Base-by-base conservation (phyloP, 116 monocot genomes). In the Thalassia testudinum region DNA sequence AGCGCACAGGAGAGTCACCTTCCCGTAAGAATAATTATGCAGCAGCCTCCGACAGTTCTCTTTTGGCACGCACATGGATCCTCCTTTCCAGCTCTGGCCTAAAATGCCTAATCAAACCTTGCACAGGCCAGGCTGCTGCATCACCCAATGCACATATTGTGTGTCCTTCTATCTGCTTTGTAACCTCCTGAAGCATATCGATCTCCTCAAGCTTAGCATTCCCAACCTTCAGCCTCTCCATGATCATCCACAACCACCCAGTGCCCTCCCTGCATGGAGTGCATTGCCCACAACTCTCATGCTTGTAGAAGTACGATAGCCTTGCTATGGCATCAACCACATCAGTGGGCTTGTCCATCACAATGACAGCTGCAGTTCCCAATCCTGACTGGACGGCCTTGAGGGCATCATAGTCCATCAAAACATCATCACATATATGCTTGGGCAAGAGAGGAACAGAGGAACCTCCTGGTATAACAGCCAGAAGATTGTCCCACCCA, bases 51-150 rank as follows among this genome's bases (percentile, higher is more conserved):
- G 79, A 42, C 37, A 86, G 64, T 68, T 92, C 92, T 51, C 61
- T 83, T 49, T 87, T 58, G 3, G 92, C 92, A 52, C 80, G 21
- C n/a, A n/a, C 88, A 77, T 79, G 83, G 83, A 92, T 92, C 72
- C 87, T 80, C 61, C 75, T 83, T 56, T 92, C 92, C 1, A 92
- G 68, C 43, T 86, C 92, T 3, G 92, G 87, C 74, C 86, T 80
- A 59, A 92, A 92, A 69, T 86, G 92, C 78, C 83, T 70, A 66
- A 86, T 87, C 26, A 92, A 56, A 1, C 92, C 87, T 42, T 92
- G 92, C 43, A 92, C 87, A 24, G 92, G 87, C 92, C 92, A 92
- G 15, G 92, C 92, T 15, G 92, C 92, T 24, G 92, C 92, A 69
- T 92, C 92, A 0, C 92, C 92, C 5, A 92, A 42, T 1, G 92